A percentile compares a stretch with the other conserved stretches of the same genome.
phyloP scores from a whole-genome alignment of 1,139 yeast species.

The Taphrina communis region DNA sequence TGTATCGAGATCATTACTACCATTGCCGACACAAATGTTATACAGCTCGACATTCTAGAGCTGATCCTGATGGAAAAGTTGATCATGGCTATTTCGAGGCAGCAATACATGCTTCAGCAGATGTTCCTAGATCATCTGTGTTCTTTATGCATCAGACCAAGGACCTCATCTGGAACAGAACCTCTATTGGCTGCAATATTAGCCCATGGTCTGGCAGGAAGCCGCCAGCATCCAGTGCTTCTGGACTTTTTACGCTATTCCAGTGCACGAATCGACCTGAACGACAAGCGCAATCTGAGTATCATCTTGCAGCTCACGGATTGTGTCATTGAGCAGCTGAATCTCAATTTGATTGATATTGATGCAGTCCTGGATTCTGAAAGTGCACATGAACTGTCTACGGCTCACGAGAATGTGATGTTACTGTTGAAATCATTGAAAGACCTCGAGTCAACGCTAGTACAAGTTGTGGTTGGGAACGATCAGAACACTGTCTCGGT shows the following conservation, averaged over 20 bases:
- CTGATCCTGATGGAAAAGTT: neutral
- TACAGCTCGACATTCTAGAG: neutral
- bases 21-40: neutral
- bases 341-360: constrained; percentile 20
- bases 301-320: neutral
- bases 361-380: constrained; percentile 15
- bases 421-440: constrained; percentile 2
- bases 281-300: constrained; percentile 7
- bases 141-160: neutral
- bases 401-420: constrained; percentile 21
- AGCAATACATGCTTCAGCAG: constrained; percentile 10
- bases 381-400: neutral
- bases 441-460: neutral
- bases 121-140: neutral
- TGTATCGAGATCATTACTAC: neutral
- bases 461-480: neutral
- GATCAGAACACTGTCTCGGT: neutral
- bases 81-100: neutral
- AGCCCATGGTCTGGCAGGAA: neutral
- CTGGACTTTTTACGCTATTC: constrained; percentile 9
- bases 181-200: neutral
- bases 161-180: neutral
- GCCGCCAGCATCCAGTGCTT: constrained; percentile 23
- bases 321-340: constrained; percentile 16
- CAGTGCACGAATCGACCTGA: constrained; percentile 2